Evolutionary conservation across 1,284 basidiomycete genomes (phyloP).

Genomic region (Cryptococcus sp.): DNA sequence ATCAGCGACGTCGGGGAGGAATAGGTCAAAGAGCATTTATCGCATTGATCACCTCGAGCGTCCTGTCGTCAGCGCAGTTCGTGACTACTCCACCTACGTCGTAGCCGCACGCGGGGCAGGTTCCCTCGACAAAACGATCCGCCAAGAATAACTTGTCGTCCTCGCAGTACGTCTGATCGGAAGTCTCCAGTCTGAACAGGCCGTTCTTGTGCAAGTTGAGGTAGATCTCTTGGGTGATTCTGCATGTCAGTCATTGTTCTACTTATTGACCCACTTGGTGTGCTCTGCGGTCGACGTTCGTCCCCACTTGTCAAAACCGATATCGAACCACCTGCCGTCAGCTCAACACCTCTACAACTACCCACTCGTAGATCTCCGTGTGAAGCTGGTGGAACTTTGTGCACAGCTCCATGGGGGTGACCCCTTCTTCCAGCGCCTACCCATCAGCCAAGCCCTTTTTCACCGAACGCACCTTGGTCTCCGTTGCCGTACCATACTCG

Average conservation of each 20-base stretch:
- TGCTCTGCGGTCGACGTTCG: slow-evolving; percentile 89
- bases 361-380: slow-evolving; percentile 86
- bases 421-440: slow-evolving; percentile 86
- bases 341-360: background rate
- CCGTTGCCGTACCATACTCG: slow-evolving; percentile 98
- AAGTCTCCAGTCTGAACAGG: slow-evolving; percentile 75
- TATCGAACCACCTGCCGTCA: slow-evolving; percentile 50
- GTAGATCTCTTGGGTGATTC: slow-evolving; percentile 88
- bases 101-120: slow-evolving; percentile 84
- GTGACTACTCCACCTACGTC: slow-evolving; percentile 59
- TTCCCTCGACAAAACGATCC: slow-evolving; percentile 93
- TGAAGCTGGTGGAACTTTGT: slow-evolving; percentile 93
- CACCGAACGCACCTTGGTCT: slow-evolving; percentile 62
- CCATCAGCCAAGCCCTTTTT: background rate
- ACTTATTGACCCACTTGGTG: slow-evolving; percentile 67
- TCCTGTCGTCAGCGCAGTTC: slow-evolving; percentile 61
- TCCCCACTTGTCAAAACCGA: slow-evolving; percentile 94
- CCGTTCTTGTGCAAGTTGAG: slow-evolving; percentile 75
- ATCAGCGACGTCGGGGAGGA: slow-evolving; percentile 88
- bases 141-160: slow-evolving; percentile 90
- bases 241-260: slow-evolving; percentile 46
- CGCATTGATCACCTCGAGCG: slow-evolving; percentile 98
- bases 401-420: slow-evolving; percentile 83
- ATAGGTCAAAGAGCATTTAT: slow-evolving; percentile 87
- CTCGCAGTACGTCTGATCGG: slow-evolving; percentile 91